Base-by-base conservation (phyloP, 2,329 filamentous ascomycete species). In the Leptographium lundbergii region DNA sequence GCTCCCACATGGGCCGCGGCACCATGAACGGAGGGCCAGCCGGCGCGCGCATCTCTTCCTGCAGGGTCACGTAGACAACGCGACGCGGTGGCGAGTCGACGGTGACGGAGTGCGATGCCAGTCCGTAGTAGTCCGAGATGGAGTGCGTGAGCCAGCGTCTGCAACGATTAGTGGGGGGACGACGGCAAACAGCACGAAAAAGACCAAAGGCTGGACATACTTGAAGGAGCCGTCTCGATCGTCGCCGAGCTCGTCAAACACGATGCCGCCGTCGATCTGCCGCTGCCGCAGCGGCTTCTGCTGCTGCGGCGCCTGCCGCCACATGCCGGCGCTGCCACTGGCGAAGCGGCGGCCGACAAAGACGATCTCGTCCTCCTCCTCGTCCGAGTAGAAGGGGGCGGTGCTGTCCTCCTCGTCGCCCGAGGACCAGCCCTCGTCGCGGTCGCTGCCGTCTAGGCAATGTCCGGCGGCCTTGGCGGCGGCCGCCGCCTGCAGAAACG, bases 71-170 rank as follows among this genome's bases (percentile, higher is more conserved):
- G 66, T 95, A 96, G 9, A 94, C 90, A 62, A 94, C 87, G 57
- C 89, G 82, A 57, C 86, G 81, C 17, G 84, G 81, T 3, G 89
- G 86, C 63, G 84, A 78, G 36, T 84, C 85, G 1, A 86, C 79
- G 0, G 87, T 87, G 61, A 92, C 82, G 5, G 88, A 91, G 75
- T 85, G 90, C 24, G 91, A 96, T 61, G 85, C 81, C 59, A 96
- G 79, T 52, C 91, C 91, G 69, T 97, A 97, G 71, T 97, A 97
- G 48, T 87, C 83, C 11, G 89, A 92, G 63, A 97, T 91, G 60
- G 89, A 88, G 72, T 97, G 91, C 1, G 95, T 89, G 58, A 97
- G 81, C 88, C 91, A 97, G 63, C 92, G 88, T 65, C 88, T 92
- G 17, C 36, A 22, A n/a, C n/a, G 22, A 10, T 34, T 34, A 59